Evolutionary conservation across 169 alveolate genomes (phyloP), one percentile per base, ranked within the genome.

Genomic region (Plasmodium gonderi): DNA sequence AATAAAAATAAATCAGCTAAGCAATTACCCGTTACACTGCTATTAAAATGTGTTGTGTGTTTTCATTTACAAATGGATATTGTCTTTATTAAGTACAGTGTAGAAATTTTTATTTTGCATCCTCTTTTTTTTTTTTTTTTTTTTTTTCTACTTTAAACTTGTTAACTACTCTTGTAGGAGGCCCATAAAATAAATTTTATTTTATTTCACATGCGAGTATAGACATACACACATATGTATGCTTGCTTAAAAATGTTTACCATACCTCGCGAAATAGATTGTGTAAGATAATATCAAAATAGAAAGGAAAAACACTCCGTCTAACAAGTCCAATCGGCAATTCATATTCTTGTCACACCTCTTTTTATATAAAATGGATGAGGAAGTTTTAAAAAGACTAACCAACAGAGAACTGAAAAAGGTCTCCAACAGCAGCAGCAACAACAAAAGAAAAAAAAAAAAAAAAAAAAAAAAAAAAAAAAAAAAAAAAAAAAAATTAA

Each of bases 391-490:
- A 68, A 72, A 82, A 40, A 38, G 64, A 8, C 65, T 82, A 82
- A 82, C 92, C 23, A 72, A 29, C 29, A 82, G 92, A 49, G 92
- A 82, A 54, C 42, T 82, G 44, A 82, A 82, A 82, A 68, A 29
- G 76, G 92, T 82, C 36, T 12, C 72, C 72, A 12, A 12, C 72
- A 1, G 5, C 72, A 2, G n/a, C n/a, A n/a, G n/a, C n/a, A n/a
- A n/a, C n/a, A n/a, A n/a, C n/a, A n/a, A n/a, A n/a, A n/a, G n/a
- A n/a, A n/a, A n/a, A 3, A 79, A 78, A 3, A 23, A 68, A 68
- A 29, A 44, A 82, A 82, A 23, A 23, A 36, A 64, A 23, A 42
- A 20, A 75, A 4, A 75, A 40, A 42, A 75, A 6, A 33, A 33
- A 26, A 74, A 74, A 74, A 1, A 49, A 49, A 49, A 0, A 49